Evolutionary conservation across 2,329 filamentous ascomycete species (phyloP), one percentile per base, ranked within the genome.

Genomic region (Microsporum audouinii): DNA sequence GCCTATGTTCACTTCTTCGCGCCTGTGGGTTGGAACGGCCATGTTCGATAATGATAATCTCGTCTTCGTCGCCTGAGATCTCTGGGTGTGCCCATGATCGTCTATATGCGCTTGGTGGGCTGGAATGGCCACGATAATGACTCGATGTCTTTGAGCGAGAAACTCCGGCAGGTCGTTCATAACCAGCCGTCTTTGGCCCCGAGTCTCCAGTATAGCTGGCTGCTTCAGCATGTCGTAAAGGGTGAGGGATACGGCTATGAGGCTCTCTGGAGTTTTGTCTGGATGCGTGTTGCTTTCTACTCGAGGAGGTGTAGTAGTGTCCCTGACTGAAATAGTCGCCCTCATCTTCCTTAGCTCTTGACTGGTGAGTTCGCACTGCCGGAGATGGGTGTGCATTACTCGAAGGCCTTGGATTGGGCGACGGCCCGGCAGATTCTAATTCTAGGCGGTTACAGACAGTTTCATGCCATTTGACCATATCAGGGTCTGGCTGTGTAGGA

Each of bases 401-500:
- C n/a, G 49, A 17, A 17, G 49, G 31, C 12, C 49, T 33, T 34
- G 33, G n/a, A 23, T 55, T 33, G 3, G 49, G 49, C n/a, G 31
- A 36, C 8, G 49, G 6, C 29, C n/a, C 29, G 6, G 49, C 49
- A 36, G 49, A 82, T 66, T 91, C 86, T 61, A 82, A 78, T 63
- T 85, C 83, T 57, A 96, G 75, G 66, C 83, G 84, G 62, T 86
- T 80, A 39, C 85, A 87, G 61, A 95, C 91, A 1, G 80, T 79
- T 66, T 88, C 84, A 71, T 97, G 91, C 92, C 94, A 99, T 62
- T 81, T 78, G 60, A 91, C 84, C 75, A 96, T 91, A n/a, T 88
- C 86, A 3, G 81, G 76, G 68, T 97, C 92, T 1, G 91, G 83
- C 49, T 82, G 77, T 1, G 80, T 71, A 0, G 94, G 92, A 62